Evolutionary conservation across 2,329 filamentous ascomycete species (phyloP).

Genomic region (Zasmidium cellare): DNA sequence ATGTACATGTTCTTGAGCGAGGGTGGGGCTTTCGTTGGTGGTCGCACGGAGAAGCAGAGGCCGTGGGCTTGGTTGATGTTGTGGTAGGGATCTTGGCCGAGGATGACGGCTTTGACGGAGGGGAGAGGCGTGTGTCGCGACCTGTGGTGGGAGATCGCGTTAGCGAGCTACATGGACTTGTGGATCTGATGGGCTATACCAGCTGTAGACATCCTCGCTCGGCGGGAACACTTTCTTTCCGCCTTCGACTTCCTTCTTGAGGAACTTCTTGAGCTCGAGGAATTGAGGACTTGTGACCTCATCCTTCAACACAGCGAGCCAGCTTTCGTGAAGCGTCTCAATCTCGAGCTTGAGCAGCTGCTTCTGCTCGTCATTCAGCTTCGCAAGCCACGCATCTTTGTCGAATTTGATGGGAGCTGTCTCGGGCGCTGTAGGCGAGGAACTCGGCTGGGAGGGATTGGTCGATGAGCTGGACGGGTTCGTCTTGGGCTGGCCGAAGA

Average conservation of each 20-base stretch:
- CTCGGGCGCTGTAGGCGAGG: constrained; percentile 34
- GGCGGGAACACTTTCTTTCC: constrained; percentile 86
- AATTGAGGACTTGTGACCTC: constrained; percentile 79
- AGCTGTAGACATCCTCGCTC: constrained; percentile 86
- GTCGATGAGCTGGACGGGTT: constrained; percentile 31
- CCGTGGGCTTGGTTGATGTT: constrained; percentile 94
- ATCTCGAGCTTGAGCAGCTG: constrained; percentile 85
- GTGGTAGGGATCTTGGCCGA: constrained; percentile 97
- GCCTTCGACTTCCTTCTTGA: constrained; percentile 72
- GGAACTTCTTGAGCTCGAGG: constrained; percentile 81
- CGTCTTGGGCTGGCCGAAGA: constrained; percentile 73
- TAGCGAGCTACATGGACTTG: not conserved
- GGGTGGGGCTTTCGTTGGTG: constrained; percentile 83
- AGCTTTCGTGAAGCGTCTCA: constrained; percentile 85
- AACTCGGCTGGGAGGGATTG: constrained; percentile 26
- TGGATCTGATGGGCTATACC: constrained; percentile 54
- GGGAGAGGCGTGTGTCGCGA: constrained; percentile 88
- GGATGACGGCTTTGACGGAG: constrained; percentile 85
- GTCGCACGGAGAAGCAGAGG: constrained; percentile 89
- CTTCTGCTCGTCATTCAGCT: constrained; percentile 77
- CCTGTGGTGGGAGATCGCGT: constrained; percentile 53
- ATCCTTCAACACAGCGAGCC: constrained; percentile 85
- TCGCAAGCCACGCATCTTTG: constrained; percentile 85
- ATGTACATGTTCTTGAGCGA: constrained; percentile 94
- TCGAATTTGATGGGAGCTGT: constrained; percentile 63